Conservation (phyloP, 192 early-diverging fungal species). For the Coemansia sp. region DNA sequence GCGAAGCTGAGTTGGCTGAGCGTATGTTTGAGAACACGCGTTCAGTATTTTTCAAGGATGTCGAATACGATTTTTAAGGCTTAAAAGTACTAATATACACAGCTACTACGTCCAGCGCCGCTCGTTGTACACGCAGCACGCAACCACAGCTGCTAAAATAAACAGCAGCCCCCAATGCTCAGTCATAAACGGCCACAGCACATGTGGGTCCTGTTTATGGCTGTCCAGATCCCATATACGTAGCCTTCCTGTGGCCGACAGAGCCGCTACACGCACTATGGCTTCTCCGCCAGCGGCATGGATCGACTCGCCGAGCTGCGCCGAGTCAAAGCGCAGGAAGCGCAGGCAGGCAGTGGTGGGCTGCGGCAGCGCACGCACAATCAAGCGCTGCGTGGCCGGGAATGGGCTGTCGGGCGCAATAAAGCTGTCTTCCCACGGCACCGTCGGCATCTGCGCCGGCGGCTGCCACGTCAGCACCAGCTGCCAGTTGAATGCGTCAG, state of each 20-base stretch:
- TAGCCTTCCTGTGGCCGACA: conserved; percentile 32
- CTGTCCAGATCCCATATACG: conserved; percentile 52
- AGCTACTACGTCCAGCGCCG: conserved; percentile 41
- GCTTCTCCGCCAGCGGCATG: conserved; percentile 6
- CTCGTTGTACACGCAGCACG: conserved; percentile 54
- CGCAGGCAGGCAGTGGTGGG: conserved; percentile 42
- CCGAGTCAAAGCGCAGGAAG: conserved; percentile 40
- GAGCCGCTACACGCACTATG: conserved; percentile 27
- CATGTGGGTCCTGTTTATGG: conserved; percentile 42
- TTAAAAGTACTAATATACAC: background rate
- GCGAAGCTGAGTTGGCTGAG: conserved; percentile 58
- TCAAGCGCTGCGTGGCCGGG: conserved; percentile 36
- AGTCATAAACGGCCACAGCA: conserved; percentile 53
- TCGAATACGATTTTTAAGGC: conserved; percentile 2
- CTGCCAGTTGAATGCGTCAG: conserved; percentile 50
- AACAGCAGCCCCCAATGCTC: conserved; percentile 55
- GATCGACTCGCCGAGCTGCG: conserved; percentile 12
- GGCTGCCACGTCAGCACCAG: conserved; percentile 52
- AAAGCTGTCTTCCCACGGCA: conserved; percentile 45
- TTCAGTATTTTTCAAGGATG: conserved; percentile 63
- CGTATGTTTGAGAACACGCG: conserved; percentile 67
- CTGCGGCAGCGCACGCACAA: conserved; percentile 30
- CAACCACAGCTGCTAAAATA: conserved; percentile 42
- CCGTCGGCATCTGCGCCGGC: conserved; percentile 23
- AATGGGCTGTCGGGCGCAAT: conserved; percentile 47